Evolutionary conservation across 1,284 basidiomycete genomes (phyloP).

Genomic region (Ustilago hordei): DNA sequence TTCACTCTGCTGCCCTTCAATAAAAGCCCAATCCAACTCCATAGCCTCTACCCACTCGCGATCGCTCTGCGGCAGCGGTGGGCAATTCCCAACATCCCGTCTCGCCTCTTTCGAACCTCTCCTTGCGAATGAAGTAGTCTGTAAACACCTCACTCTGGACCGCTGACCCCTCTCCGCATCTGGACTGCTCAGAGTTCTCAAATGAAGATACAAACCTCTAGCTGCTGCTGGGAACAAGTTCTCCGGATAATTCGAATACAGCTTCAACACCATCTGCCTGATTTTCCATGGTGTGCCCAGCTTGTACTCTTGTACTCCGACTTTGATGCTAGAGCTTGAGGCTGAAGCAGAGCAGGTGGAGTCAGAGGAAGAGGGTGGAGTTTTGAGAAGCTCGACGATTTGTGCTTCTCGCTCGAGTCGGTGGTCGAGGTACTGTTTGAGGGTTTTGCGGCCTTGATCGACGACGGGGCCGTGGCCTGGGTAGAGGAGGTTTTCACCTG

Average conservation of each 20-base stretch:
- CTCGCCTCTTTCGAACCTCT: conserved; percentile 27
- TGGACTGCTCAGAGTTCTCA: conserved; percentile 75
- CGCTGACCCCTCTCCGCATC: conserved; percentile 23
- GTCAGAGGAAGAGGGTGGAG: conserved; percentile 70
- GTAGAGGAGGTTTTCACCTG: conserved; percentile 73
- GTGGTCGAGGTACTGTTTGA: conserved; percentile 83
- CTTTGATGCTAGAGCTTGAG: conserved; percentile 8
- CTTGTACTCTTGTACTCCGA: conserved; percentile 12
- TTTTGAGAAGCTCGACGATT: conserved; percentile 76
- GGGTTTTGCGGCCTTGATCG: conserved; percentile 73
- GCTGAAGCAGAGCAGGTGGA: conserved; percentile 5
- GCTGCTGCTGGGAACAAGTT: conserved; percentile 81
- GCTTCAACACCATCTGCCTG: conserved; percentile 62
- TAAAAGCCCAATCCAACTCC: conserved; percentile 46
- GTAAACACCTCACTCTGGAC: conserved; percentile 37
- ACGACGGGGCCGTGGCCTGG: conserved; percentile 90
- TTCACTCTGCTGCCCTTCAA: neutral
- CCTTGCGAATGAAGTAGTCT: conserved; percentile 34
- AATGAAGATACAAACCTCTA: conserved; percentile 78
- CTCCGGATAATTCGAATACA: conserved; percentile 78
- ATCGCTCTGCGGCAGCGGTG: conserved; percentile 35
- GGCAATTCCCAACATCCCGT: conserved; percentile 39
- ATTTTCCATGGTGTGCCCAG: conserved; percentile 58
- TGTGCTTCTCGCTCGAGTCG: conserved; percentile 84
- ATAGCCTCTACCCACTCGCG: conserved; percentile 48